Evolutionary conservation across 1,284 basidiomycete species (phyloP), one percentile per base, ranked within the genome.

Genomic region (Albatrellus sp.): DNA sequence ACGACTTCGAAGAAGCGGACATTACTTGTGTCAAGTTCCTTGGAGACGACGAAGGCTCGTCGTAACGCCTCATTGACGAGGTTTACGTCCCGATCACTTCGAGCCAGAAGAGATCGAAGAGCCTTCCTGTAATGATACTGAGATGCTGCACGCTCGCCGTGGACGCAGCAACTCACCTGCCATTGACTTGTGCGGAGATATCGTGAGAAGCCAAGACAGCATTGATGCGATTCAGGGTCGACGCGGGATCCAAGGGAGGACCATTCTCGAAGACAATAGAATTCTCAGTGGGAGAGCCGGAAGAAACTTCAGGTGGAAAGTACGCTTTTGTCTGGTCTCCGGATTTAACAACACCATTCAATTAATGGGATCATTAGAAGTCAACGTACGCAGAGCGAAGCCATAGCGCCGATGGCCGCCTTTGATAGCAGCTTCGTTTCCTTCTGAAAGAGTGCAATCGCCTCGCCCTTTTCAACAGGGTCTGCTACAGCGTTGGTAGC

Each of bases 1-100:
- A 93, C 69, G 19, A 86, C 79, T 52, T 86, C 82, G 55, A 96
- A 94, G 61, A 90, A 83, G 20, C 73, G 76, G 12, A 67, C 67
- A 43, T 71, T 72, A 54, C 72, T 78, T 9, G 73, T 71, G 32
- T 72, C 68, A 9, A 69, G 53, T 34, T 75, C 67, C 43, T 75
- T 69, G 0, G 68, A 66, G 16, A 72, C 63, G 24, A 88, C 80
- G 51, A 89, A 84, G 0, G 83, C 80, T 42, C 85, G 73, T 42
- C 78, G 70, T 13, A 94, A 63, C 6, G 80, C 72, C 49, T 87
- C 87, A 43, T 75, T 73, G 8, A 86, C 63, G 12, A 94, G 68
- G n/a, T 68, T 67, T 1, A 64, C 56, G 46, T 84, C 78, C n/a
- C 66, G 64, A 24, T 70, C 71, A 44, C 75, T 77, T 58, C 77